Percentiles rank a stretch among this genome's conserved stretches.
phyloP scores from a whole-genome alignment of 768 basidiomycete genomes.

The Psilocybe tampanensis region DNA sequence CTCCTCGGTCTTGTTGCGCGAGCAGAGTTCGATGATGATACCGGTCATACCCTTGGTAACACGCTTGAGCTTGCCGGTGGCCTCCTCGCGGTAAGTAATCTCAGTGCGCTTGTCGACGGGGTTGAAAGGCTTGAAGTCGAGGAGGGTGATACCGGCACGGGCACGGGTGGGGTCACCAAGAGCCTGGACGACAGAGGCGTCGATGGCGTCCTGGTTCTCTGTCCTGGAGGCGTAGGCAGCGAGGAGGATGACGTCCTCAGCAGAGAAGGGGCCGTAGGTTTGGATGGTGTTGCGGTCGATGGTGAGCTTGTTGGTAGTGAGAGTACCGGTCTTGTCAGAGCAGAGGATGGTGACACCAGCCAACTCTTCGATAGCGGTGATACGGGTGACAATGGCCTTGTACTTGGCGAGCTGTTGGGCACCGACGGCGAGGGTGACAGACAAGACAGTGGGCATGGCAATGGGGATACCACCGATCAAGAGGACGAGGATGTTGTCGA shows the following conservation, averaged over 20 bases:
- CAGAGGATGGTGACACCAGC: conserved; percentile 98
- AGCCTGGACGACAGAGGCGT: conserved; percentile 81
- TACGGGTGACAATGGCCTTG: conserved; percentile 99
- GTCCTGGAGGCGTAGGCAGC: conserved; percentile 97
- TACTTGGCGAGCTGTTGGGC: conserved; percentile 99
- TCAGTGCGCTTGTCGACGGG: conserved; percentile 99
- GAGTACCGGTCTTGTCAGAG: conserved; percentile 98
- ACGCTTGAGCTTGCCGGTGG: conserved; percentile 95
- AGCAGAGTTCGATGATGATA: conserved; percentile 96
- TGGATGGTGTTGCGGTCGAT: conserved; percentile 92
- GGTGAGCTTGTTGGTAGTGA: conserved; percentile 99
- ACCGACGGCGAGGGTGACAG: conserved; percentile 98
- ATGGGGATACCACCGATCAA: conserved; percentile 99
- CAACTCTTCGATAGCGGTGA: conserved; percentile 98
- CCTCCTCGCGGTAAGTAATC: conserved; percentile 94
- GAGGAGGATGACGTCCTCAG: conserved; percentile 91
- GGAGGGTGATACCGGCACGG: conserved; percentile 90
- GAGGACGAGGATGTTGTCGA: conserved; percentile 97
- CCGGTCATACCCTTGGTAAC: conserved; percentile 99
- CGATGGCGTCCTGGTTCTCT: conserved; percentile 99
- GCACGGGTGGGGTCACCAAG: conserved; percentile 74
- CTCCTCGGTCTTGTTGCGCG: conserved; percentile 95
- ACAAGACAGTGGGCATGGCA: conserved; percentile 98
- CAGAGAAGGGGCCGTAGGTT: conserved; percentile 85
- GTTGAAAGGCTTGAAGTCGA: conserved; percentile 99